A percentile compares a stretch with the other conserved stretches of the same genome.
Evolutionary conservation across 495 filamentous ascomycete genomes (phyloP).

Genomic region (Lindgomyces ingoldianus): DNA sequence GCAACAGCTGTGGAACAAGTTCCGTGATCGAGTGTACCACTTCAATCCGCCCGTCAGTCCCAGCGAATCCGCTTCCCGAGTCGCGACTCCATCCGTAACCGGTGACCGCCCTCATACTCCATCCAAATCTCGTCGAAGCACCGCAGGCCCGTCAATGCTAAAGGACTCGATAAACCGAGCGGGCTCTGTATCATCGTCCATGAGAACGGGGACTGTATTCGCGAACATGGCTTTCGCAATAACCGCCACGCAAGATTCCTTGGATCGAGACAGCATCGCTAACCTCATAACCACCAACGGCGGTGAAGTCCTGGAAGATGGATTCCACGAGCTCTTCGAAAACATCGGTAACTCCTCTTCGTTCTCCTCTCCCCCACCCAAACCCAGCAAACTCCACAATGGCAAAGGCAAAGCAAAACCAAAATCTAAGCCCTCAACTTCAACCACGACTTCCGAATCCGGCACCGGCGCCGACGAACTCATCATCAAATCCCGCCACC

Average conservation of each 20-base stretch:
- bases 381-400: not conserved
- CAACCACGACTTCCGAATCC: not conserved
- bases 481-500: slow-evolving; percentile 52
- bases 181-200: slow-evolving; percentile 24
- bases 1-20: slow-evolving; percentile 40
- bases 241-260: slow-evolving; percentile 58
- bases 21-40: slow-evolving; percentile 35
- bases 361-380: not conserved
- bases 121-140: slow-evolving; percentile 35
- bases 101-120: slow-evolving; percentile 34
- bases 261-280: slow-evolving; percentile 55
- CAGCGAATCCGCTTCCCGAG: slow-evolving; percentile 2
- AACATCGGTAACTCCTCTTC: not conserved
- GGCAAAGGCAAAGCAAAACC: slow-evolving; percentile 21
- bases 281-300: slow-evolving; percentile 62
- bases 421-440: too few relatives aligned
- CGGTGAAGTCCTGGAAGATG: slow-evolving; percentile 68
- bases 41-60: slow-evolving; percentile 2
- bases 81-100: slow-evolving; percentile 35
- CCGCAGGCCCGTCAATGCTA: slow-evolving; percentile 2
- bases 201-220: slow-evolving; percentile 53
- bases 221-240: slow-evolving; percentile 79
- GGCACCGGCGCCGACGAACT: slow-evolving; percentile 37
- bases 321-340: slow-evolving; percentile 84
- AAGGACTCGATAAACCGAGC: slow-evolving; percentile 19